Evolutionary conservation across 2,329 filamentous ascomycete genomes (phyloP).

Genomic region (Fusarium avenaceum): DNA sequence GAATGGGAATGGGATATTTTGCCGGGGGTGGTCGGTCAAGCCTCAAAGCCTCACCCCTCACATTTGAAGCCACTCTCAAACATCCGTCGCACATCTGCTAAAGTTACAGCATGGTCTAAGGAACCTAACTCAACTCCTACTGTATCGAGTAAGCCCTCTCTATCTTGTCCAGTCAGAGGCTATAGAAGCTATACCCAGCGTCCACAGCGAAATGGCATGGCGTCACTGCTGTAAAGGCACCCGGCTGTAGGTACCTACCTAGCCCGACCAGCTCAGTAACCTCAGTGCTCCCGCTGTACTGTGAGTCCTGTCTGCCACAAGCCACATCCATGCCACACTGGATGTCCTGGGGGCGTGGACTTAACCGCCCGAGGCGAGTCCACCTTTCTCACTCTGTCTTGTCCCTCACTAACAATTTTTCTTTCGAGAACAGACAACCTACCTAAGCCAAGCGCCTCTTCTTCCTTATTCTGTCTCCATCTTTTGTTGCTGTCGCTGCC

Average conservation of each 20-base stretch:
- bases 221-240: constrained; percentile 17
- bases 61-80: constrained; percentile 34
- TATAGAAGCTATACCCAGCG: constrained; percentile 9
- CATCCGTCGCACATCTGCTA: constrained; percentile 7
- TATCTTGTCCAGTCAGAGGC: constrained; percentile 15
- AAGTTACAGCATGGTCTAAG: constrained; percentile 8
- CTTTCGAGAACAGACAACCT: constrained; percentile 20
- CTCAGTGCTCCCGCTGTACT: too few species aligned
- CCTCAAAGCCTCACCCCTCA: constrained; percentile 32
- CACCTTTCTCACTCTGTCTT: constrained; percentile 17
- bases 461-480: constrained; percentile 23
- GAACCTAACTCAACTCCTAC: constrained; percentile 17
- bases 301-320: constrained; percentile 28
- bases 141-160: constrained; percentile 1
- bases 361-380: constrained; percentile 34
- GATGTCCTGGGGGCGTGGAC: constrained; percentile 21
- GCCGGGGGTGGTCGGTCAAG: constrained; percentile 24
- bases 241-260: too few species aligned
- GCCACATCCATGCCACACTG: constrained; percentile 33
- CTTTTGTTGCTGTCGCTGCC: neutral
- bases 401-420: constrained; percentile 50
- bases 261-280: neutral
- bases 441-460: constrained; percentile 12
- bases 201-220: constrained; percentile 10
- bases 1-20: constrained; percentile 9